Evolutionary conservation across 2,329 filamentous ascomycete genomes (phyloP), one percentile per base, ranked within the genome.

Genomic region (Erysiphe neolycopersici): DNA sequence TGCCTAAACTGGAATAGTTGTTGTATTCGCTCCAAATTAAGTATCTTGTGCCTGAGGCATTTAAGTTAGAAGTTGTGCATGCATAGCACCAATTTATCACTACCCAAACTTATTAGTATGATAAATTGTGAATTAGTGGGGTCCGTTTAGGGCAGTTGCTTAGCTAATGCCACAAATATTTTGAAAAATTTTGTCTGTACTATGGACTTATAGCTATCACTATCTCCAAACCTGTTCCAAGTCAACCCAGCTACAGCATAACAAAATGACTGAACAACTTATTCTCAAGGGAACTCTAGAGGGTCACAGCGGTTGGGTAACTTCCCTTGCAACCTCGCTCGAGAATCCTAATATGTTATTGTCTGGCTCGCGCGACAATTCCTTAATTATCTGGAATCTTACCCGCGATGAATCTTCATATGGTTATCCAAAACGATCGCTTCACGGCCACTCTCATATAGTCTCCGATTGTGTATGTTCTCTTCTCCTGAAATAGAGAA

Each of bases 281-380:
- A 83, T 91, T 71, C 79, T 89, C 68, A 85, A 87, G 73, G 83
- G 83, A 65, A 89, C 81, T 73, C 81, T 92, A 66, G 82, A 89
- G 79, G 87, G 87, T 77, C 87, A 95, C 78, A 89, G 80, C 73
- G 87, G 87, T 75, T 95, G 87, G 87, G 87, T 95, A 70, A 95
- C 87, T 68, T 84, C 76, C 70, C 74, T 95, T 68, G 87, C 87
- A 59, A 95, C 87, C 65, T 94, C 87, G 59, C 79, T 94, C 69
- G 87, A 95, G 79, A 94, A 94, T 80, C 89, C 89, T 62, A 95
- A 98, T 76, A 95, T 98, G 87, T 85, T 98, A 64, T 77, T 98
- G 60, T 98, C 89, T 56, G 87, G 73, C 61, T 83, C 76, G 63
- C 84, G 89, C 69, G 89, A 98, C 76, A 94, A 95, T 80, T 82